Evolutionary conservation across 2,329 filamentous ascomycete species (phyloP), one percentile per base, ranked within the genome.

Genomic region (Apiospora marii): DNA sequence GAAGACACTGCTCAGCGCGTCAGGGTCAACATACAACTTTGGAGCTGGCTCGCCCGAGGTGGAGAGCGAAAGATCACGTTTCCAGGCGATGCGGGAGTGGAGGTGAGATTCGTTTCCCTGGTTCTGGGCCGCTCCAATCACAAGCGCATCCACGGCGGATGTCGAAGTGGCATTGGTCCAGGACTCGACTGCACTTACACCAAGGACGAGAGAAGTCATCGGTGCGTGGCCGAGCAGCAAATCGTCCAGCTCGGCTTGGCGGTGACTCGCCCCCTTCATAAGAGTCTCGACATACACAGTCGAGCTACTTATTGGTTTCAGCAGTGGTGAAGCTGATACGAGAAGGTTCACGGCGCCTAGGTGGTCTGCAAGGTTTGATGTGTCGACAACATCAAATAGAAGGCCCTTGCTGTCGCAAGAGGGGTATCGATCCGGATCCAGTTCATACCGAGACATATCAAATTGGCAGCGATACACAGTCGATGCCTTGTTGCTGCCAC

Each of bases 301-400:
- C 6, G 89, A 85, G 75, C 82, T 85, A 0, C 83, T 79, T 2
- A 77, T 74, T 10, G 80, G 69, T 7, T 82, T 83, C 13, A 92
- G 80, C 12, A 92, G 74, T 1, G 88, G 87, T 0, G 80, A 75
- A 0, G 85, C 79, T 0, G 88, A 83, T 22, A 84, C 77, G 7
- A 89, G 75, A 22, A 88, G 14, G 73, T 87, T 87, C 12, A 89
- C 72, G 14, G 77, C 72, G 24, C 86, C 86, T 10, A 85, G 27
- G 69, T 84, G 81, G 72, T 87, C 85, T 1, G 81, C 77, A 14
- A 89, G 78, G 70, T 85, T 86, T 71, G 78, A 89, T 0, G 88
- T 89, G 74, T 92, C 89, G 71, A 92, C 87, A 4, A 87, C 81
- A 76, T 91, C 85, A 75, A 91, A 92, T 4, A 71, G 64, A 5